Evolutionary conservation across 139 green algal species (phyloP).

Genomic region (Klebsormidium nitens): DNA sequence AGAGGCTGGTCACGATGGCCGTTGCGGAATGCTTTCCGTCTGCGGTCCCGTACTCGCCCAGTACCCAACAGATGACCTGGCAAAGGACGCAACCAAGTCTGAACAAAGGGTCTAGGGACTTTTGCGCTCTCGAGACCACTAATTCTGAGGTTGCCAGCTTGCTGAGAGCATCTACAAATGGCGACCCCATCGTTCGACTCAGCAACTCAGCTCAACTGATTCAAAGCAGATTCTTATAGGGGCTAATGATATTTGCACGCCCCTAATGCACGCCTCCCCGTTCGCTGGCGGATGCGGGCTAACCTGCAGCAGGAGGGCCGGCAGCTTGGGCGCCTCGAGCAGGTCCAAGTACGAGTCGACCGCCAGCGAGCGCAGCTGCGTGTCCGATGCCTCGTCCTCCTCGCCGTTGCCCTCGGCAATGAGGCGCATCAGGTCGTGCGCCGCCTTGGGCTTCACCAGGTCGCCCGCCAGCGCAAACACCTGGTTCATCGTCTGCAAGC

Average conservation of each 20-base stretch:
- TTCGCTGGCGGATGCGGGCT: not conserved
- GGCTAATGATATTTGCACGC: not conserved
- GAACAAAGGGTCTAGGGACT: not conserved
- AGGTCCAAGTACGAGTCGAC: conserved; percentile 57
- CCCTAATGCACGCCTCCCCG: not conserved
- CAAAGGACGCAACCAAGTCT: too few species aligned
- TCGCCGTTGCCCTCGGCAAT: conserved; percentile 72
- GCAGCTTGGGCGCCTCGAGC: conserved; percentile 61
- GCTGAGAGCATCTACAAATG: too few species aligned
- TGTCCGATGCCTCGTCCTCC: conserved; percentile 21
- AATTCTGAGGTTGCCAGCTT: too few species aligned
- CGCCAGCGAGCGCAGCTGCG: conserved; percentile 32
- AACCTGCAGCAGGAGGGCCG: conserved; percentile 44
- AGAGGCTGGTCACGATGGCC: conserved; percentile 44
- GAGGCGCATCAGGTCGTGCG: conserved; percentile 74
- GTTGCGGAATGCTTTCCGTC: conserved; percentile 43
- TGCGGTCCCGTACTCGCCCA: conserved; percentile 79
- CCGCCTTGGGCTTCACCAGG: conserved; percentile 59
- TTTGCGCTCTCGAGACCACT: not conserved
- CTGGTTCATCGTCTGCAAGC: conserved; percentile 65
- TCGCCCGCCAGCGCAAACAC: conserved; percentile 82
- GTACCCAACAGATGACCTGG: conserved; percentile 79
- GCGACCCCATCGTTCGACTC: too few species aligned
- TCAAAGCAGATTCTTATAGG: too few species aligned
- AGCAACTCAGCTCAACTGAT: too few species aligned